These are phyloP conservation scores for Silene uniflora DNA, from an alignment of 148 eudicot genomes.

Conservation along the genomic window DNA sequence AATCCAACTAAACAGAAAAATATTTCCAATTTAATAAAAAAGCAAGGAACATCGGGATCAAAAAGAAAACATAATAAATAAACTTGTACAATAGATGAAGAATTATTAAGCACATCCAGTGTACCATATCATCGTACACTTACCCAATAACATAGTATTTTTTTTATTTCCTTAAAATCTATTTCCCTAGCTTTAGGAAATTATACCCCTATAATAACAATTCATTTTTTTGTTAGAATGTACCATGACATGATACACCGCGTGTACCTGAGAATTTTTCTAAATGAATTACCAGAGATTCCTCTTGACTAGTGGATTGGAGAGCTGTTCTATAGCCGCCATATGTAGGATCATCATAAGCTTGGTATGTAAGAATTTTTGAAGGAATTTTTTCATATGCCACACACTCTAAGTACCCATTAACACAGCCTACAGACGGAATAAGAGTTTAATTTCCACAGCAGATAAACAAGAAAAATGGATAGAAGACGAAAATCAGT, in stretches of 20 bases:
- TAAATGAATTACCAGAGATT: slow-evolving; percentile 37
- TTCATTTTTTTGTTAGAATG: background rate
- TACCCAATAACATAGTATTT: background rate
- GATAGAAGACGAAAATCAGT: background rate
- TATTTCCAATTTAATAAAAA: background rate
- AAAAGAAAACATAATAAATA: background rate
- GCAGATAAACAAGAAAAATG: background rate
- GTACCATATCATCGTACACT: background rate
- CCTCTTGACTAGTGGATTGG: slow-evolving; percentile 49
- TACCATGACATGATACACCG: background rate
- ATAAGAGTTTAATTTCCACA: background rate
- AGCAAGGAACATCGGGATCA: background rate
- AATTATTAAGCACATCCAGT: background rate
- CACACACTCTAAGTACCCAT: slow-evolving; percentile 44
- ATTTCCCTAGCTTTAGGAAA: background rate
- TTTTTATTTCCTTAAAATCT: background rate
- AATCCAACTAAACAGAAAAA: slow-evolving; percentile 35
- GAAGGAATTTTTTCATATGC: slow-evolving; percentile 51
- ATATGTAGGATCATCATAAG: slow-evolving; percentile 50
- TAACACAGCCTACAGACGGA: slow-evolving; percentile 45
- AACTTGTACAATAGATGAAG: background rate
- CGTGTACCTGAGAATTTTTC: background rate
- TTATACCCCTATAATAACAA: background rate
- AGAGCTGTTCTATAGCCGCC: slow-evolving; percentile 50
- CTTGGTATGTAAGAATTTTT: slow-evolving; percentile 50